These are phyloP conservation scores for Allodekkera sacchari DNA, from an alignment of 805 yeast species.

Conservation along the genomic window DNA sequence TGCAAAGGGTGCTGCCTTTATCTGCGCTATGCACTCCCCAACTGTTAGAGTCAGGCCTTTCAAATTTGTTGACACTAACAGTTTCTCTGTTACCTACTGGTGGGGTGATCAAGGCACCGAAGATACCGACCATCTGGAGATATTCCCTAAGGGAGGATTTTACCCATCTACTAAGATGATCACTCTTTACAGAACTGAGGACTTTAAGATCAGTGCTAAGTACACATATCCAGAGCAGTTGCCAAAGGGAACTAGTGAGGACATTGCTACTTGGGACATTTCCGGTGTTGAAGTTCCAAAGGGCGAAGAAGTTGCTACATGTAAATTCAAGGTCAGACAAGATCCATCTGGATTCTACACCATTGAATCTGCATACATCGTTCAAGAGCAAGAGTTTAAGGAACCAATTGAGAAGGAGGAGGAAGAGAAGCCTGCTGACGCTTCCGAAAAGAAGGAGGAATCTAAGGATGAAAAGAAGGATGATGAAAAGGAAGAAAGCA, in stretches of 20 bases:
- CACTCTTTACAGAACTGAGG: conserved; percentile 85
- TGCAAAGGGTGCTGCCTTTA: conserved; percentile 98
- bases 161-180: conserved; percentile 95
- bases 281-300: conserved; percentile 75
- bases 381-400: conserved; percentile 82
- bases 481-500: conserved; percentile 21
- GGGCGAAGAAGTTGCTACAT: conserved; percentile 71
- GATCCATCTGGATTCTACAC: conserved; percentile 95
- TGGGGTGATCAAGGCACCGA: conserved; percentile 95
- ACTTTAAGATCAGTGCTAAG: conserved; percentile 78
- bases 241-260: conserved; percentile 58
- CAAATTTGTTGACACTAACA: conserved; percentile 94
- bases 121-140: conserved; percentile 88
- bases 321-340: conserved; percentile 90
- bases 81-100: conserved; percentile 83
- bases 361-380: conserved; percentile 90
- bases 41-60: conserved; percentile 97
- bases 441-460: conserved; percentile 32
- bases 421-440: conserved; percentile 23
- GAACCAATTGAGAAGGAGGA: conserved; percentile 69
- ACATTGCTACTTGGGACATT: conserved; percentile 78
- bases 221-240: conserved; percentile 70
- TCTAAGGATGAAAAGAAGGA: conserved; percentile 34
- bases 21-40: conserved; percentile 98
- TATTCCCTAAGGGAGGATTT: conserved; percentile 87